Conservation (phyloP, 495 filamentous ascomycete species). For the Neurospora sp. region DNA sequence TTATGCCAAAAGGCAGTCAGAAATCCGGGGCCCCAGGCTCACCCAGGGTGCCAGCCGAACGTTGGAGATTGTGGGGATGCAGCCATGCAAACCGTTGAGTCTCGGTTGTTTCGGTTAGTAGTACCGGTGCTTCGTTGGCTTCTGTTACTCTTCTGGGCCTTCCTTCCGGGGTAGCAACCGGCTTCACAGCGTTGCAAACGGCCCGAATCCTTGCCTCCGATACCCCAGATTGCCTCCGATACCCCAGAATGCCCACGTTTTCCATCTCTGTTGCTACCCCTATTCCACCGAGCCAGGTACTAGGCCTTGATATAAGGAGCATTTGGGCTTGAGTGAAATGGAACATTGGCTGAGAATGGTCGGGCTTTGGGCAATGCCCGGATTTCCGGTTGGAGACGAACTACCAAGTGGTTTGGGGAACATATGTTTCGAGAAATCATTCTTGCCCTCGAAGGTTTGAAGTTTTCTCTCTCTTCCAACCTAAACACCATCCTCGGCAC, state of each 20-base stretch:
- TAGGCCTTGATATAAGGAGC: not conserved
- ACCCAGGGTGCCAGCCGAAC: not conserved
- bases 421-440: not conserved
- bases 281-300: not conserved
- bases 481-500: not conserved
- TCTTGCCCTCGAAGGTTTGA: not conserved
- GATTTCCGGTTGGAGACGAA: not conserved
- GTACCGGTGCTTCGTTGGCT: constrained; percentile 3
- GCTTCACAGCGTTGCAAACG: not conserved
- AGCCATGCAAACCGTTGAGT: not conserved
- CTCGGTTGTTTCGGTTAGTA: constrained; percentile 3
- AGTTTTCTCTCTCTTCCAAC: not conserved
- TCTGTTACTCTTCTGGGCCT: not conserved
- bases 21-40: not conserved
- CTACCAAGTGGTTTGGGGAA: not conserved
- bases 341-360: not conserved
- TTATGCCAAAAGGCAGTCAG: not conserved
- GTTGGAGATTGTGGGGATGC: not conserved
- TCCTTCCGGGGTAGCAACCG: not conserved
- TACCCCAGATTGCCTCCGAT: not conserved
- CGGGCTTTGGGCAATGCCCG: not conserved
- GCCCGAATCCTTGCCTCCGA: not conserved
- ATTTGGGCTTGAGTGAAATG: not conserved
- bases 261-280: not conserved
- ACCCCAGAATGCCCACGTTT: not conserved